These are phyloP conservation scores for Thalassiosira hispida DNA, from an alignment of 352 stramenopile genomes.

Conservation along the genomic window DNA sequence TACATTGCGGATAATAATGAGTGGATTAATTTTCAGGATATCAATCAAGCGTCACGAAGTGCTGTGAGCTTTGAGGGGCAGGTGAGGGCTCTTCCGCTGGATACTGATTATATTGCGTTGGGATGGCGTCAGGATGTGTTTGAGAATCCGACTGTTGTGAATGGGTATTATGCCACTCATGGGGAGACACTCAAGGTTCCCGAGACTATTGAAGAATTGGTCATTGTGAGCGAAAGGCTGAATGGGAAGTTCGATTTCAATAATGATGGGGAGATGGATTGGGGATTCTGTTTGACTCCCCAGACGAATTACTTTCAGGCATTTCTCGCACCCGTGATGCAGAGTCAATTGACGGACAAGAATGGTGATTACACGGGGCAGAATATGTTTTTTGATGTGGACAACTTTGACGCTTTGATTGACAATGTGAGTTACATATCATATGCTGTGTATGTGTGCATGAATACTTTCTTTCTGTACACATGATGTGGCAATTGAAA, in stretches of 20 bases:
- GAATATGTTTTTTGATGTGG: slow-evolving; percentile 64
- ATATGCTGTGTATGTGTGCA: slow-evolving; percentile 4
- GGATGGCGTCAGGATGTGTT: slow-evolving; percentile 55
- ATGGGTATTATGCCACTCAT: slow-evolving; percentile 24
- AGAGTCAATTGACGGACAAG: slow-evolving; percentile 22
- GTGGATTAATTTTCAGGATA: slow-evolving; percentile 47
- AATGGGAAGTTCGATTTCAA: slow-evolving; percentile 53
- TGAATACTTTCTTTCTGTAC: neutral
- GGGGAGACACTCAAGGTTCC: slow-evolving; percentile 33
- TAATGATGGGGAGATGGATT: slow-evolving; percentile 47
- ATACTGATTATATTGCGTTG: slow-evolving; percentile 54
- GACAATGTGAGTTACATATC: slow-evolving; percentile 39
- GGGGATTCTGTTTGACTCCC: slow-evolving; percentile 55
- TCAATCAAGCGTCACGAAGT: slow-evolving; percentile 40
- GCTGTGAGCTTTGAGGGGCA: slow-evolving; percentile 42
- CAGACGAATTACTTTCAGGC: slow-evolving; percentile 57
- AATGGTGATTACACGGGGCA: slow-evolving; percentile 41
- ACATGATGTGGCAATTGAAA: no score
- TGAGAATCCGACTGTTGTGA: slow-evolving; percentile 17
- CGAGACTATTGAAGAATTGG: slow-evolving; percentile 53
- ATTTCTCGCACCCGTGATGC: slow-evolving; percentile 44
- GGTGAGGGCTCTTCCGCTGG: slow-evolving; percentile 38
- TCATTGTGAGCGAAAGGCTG: slow-evolving; percentile 35
- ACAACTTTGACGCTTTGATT: slow-evolving; percentile 53
- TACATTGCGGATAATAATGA: slow-evolving; percentile 44